Percentiles rank a stretch among this genome's conserved stretches.
These are phyloP conservation scores for Chara braunii DNA, from an alignment of 139 green algal genomes.

Conservation along the genomic window DNA sequence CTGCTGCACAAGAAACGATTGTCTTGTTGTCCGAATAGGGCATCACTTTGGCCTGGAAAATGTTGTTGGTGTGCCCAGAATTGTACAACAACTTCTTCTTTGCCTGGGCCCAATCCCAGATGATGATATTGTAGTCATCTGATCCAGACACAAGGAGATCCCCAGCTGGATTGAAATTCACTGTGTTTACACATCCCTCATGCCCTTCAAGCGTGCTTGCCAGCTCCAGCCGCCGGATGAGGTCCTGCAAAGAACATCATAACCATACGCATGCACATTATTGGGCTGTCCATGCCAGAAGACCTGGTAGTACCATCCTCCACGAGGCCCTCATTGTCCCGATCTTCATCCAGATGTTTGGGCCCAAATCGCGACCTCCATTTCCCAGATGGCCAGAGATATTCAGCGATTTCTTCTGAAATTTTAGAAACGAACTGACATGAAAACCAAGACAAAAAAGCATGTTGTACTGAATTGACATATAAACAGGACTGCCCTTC, in stretches of 20 bases:
- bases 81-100: conserved; percentile 16
- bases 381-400: too few species aligned
- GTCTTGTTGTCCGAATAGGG: conserved; percentile 32
- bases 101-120: conserved; percentile 52
- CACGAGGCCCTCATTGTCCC: too few species aligned
- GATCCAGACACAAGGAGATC: conserved; percentile 47
- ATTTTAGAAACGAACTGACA: too few species aligned
- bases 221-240: background rate
- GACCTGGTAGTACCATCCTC: too few species aligned
- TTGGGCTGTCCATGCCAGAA: too few species aligned
- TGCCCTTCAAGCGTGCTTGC: conserved; percentile 1
- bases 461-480: too few species aligned
- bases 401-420: too few species aligned
- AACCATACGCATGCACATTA: too few species aligned
- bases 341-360: too few species aligned
- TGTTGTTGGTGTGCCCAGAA: conserved; percentile 51
- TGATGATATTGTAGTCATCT: conserved; percentile 51
- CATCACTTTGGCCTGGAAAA: conserved; percentile 56
- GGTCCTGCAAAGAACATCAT: background rate
- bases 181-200: conserved; percentile 58
- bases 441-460: too few species aligned
- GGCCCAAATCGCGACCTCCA: too few species aligned
- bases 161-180: conserved; percentile 48
- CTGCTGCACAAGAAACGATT: conserved; percentile 52
- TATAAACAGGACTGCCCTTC: too few species aligned